Base-by-base conservation (phyloP, 257 asterid genomes). In the Fraxinus anomala region DNA sequence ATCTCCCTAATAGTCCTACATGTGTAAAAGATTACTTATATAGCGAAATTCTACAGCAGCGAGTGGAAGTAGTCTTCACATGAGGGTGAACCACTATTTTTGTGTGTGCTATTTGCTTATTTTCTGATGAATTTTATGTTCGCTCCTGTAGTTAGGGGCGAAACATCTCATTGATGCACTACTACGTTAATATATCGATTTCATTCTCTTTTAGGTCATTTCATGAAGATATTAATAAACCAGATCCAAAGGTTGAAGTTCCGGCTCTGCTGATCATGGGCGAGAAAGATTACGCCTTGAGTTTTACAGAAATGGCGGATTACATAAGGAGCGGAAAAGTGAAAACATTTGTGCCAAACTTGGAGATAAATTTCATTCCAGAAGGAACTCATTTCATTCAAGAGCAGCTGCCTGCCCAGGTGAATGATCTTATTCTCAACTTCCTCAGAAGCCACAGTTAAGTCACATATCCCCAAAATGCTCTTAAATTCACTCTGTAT, bases 331-430 rank as follows among this genome's bases (percentile, higher is more conserved):
- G 77, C 51, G 97, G 87, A 30, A 28, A 74, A 8, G 85, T 80
- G 74, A 84, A 91, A 61, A 33, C 73, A 7, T 86, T 34, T 69
- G 92, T 83, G 17, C 94, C 97, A 6, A 83, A 90, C 51, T 73
- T 91, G 88, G 89, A 89, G 89, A 80, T 87, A 47, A 39, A 23
- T 3, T 89, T 61, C 82, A 30, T 93, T 68, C 90, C 94, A 4
- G 90, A 91, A 79, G 97, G 97, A 59, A 75, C 80, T 37, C 97
- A 93, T 85, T 93, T 93, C 70, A 90, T 89, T 73, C 97, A 85
- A 80, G 97, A 93, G 81, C 97, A 93, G 73, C 82, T 81, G 6
- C 94, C 94, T 2, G 80, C 80, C 8, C 87, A 85, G 81, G 88
- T 90, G 76, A 90, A 88, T 67, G 63, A 12, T 19, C 87, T 85